Conservation (phyloP, 805 yeast species). For the Kluyveromyces nonfermentans region DNA sequence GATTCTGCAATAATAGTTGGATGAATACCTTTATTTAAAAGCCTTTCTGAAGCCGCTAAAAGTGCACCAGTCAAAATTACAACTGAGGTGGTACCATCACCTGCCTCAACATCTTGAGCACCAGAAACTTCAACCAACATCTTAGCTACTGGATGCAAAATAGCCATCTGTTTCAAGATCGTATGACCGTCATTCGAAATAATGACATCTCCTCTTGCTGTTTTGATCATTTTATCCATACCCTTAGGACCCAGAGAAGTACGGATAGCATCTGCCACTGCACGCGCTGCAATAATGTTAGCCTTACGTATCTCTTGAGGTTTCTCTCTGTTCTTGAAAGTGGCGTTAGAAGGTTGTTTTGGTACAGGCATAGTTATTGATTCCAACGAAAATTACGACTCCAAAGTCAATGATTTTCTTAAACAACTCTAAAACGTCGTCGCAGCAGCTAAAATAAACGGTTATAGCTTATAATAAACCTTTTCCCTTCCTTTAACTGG, state of each 20-base stretch:
- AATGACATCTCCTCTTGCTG: constrained; percentile 83
- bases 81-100: constrained; percentile 98
- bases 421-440: not conserved
- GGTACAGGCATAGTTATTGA: constrained; percentile 13
- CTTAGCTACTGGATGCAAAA: constrained; percentile 95
- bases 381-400: not conserved
- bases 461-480: too few relatives aligned
- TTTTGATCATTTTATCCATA: constrained; percentile 98
- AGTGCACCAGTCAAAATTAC: constrained; percentile 93
- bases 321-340: constrained; percentile 87
- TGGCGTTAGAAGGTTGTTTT: constrained; percentile 61
- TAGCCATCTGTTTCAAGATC: constrained; percentile 94
- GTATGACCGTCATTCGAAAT: constrained; percentile 99
- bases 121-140: constrained; percentile 97
- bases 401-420: not conserved
- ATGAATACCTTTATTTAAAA: constrained; percentile 84
- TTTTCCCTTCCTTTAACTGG: too few relatives aligned
- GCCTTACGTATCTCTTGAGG: constrained; percentile 90
- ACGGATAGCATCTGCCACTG: constrained; percentile 91
- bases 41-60: constrained; percentile 88
- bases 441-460: too few relatives aligned
- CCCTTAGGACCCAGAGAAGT: constrained; percentile 98
- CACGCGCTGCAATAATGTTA: constrained; percentile 85
- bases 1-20: constrained; percentile 93
- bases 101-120: constrained; percentile 99